Evolutionary conservation across 129 eudicot species (phyloP), one percentile per base, ranked within the genome.

Genomic region (Ambrosia trifida): DNA sequence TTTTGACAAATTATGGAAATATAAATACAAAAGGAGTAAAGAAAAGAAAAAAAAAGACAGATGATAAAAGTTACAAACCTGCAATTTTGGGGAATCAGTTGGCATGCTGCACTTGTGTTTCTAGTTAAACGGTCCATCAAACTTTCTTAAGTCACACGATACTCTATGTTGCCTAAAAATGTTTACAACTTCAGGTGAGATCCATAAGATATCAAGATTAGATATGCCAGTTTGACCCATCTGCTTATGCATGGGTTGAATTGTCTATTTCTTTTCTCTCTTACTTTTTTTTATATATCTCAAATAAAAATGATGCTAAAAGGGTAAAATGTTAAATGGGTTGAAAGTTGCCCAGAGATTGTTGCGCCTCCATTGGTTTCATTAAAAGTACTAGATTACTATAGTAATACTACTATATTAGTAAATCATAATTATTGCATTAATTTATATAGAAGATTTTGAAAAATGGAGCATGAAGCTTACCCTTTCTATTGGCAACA

Each of bases 111-210:
- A 10, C 35, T 68, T 52, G 58, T 83, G 68, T 86, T 84, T 17
- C 85, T 91, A 56, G 88, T 80, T 35, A 91, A 74, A 50, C 96
- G 90, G 40, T 91, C 96, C 81, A 84, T 80, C 81, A 91, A 74
- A 79, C 86, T 82, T 69, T 79, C 86, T 75, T 91, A 79, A 18
- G 83, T 86, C 69, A 91, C 97, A 17, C 93, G 83, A 81, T 86
- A 91, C 81, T 84, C 78, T 11, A 75, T 51, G 53, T 84, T 84
- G n/a, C 97, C 97, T 91, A n/a, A 10, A 16, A 5, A 56, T 40
- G 24, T 41, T 63, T 66, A 14, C 69, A 44, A 17, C 11, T 57
- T 66, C 75, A 44, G 20, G 68, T 68, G 45, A 75, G 12, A 38
- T 57, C 38, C 54, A 64, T 19, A 47, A 7, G 65, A 64, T 16